Evolutionary conservation across 192 early-diverging fungal species (phyloP).

Genomic region (Coemansia sp.): DNA sequence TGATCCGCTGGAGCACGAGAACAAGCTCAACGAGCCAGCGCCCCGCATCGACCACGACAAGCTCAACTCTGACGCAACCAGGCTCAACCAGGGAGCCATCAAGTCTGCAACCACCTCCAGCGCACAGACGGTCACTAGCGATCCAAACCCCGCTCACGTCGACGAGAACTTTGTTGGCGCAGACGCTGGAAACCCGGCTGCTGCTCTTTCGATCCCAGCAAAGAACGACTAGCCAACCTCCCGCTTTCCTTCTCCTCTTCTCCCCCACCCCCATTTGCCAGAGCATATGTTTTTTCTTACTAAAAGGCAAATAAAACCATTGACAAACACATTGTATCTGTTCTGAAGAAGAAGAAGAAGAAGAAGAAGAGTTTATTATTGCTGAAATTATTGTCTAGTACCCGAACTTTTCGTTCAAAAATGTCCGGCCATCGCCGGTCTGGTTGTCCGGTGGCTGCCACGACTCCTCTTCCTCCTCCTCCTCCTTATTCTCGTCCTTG

Average conservation of each 20-base stretch:
- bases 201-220: neutral
- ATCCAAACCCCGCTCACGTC: constrained; percentile 20
- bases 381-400: constrained; percentile 15
- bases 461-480: constrained; percentile 8
- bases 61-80: constrained; percentile 39
- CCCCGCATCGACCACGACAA: constrained; percentile 53
- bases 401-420: constrained; percentile 48
- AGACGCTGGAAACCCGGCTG: constrained; percentile 16
- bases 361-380: neutral
- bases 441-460: constrained; percentile 49
- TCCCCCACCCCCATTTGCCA: neutral
- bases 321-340: neutral
- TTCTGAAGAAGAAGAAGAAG: neutral
- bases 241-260: neutral
- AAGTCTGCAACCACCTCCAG: constrained; percentile 36
- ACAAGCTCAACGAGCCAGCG: constrained; percentile 54
- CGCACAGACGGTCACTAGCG: constrained; percentile 2
- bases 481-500: neutral
- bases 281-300: neutral
- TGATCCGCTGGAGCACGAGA: constrained; percentile 54
- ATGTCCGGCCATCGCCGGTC: constrained; percentile 45
- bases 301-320: neutral
- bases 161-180: constrained; percentile 44
- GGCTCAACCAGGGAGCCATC: constrained; percentile 29
- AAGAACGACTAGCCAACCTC: neutral